Evolutionary conservation across 345 rosid species (phyloP), one percentile per base, ranked within the genome.

Genomic region (Raphanus sativus): DNA sequence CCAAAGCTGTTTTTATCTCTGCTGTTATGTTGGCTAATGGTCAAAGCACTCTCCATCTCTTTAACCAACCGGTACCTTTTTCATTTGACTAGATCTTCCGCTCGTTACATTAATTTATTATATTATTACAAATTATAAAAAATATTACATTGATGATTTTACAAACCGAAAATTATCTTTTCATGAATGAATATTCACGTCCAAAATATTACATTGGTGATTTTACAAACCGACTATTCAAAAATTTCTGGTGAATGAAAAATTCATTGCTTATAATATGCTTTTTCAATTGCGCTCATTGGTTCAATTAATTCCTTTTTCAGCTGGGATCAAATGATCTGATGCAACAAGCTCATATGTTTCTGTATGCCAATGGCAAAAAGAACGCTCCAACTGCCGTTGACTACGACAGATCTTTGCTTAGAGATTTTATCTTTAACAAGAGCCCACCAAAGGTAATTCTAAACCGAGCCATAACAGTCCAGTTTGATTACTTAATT

Each of bases 11-110:
- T 48, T 95, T 83, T 77, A 70, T 93, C 61, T 92, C 96, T 42
- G 99, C 98, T 9, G 86, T 91, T 73, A 95, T 95, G 99, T 82
- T 91, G 79, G 82, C 79, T n/a, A 76, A 88, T 83, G 94, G 88
- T 10, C 96, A 95, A 60, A 91, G 91, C 69, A 86, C 90, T 67
- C 87, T 93, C 71, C 93, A 93, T 81, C 85, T 87, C 80, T 89
- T 95, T 71, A 83, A 87, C 25, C 86, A 83, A 80, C 87, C 87
- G 98, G 97, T 91, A 16, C 42, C 15, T 66, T 76, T 26, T 24
- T 32, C 12, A 45, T 11, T 45, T 45, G 9, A 40, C 3, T 9
- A 9, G 12, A 8, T 40, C 48, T 40, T 40, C 48, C 3, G 48
- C 48, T 40, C 4, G 4, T 40, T 40, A 38, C 40, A 36, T 36